Base-by-base conservation (phyloP, 1,139 yeast species). In the Protomyces pachydermus region DNA sequence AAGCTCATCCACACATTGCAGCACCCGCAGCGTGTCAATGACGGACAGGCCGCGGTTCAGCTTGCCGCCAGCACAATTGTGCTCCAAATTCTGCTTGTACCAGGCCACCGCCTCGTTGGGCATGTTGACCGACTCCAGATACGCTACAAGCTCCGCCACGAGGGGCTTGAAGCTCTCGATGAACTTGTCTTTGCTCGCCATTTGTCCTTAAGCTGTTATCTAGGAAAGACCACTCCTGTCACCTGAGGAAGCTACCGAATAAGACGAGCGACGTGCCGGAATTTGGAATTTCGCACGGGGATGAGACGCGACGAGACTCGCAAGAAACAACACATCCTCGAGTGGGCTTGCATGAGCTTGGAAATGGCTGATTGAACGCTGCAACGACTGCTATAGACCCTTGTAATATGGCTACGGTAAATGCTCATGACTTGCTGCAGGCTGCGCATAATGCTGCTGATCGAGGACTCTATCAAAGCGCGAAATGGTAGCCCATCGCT, bases 41-140 rank as follows among this genome's bases (percentile, higher is more conserved):
- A 95, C 98, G 45, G 97, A 88, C 68, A 95, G 80, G 23, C 99
- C 99, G 75, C 99, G 84, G 81, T 95, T 95, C 74, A 91, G 82
- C 77, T 95, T 95, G 60, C 99, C 99, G 67, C 98, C 97, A 64
- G 96, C 93, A 6, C 96, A 86, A 78, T 95, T 95, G 80, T 93
- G 88, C 71, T 86, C 78, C 74, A 93, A 79, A 70, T 82, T 86
- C 74, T 71, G 54, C 70, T 81, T 83, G 77, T 84, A 90, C 98
- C 99, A 93, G 46, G 83, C 84, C 67, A 88, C 81, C 60, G 97
- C 98, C 69, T 88, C 95, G 67, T 81, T 77, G 20, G 97, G 91
- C 85, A 93, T 88, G 66, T 90, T 89, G 77, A 91, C 89, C 65
- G 79, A 79, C 65, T 77, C 78, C 68, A 90, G 79, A 65, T 85